Base-by-base conservation (phyloP, 768 basidiomycete species). In the Polyporus arcularius region DNA sequence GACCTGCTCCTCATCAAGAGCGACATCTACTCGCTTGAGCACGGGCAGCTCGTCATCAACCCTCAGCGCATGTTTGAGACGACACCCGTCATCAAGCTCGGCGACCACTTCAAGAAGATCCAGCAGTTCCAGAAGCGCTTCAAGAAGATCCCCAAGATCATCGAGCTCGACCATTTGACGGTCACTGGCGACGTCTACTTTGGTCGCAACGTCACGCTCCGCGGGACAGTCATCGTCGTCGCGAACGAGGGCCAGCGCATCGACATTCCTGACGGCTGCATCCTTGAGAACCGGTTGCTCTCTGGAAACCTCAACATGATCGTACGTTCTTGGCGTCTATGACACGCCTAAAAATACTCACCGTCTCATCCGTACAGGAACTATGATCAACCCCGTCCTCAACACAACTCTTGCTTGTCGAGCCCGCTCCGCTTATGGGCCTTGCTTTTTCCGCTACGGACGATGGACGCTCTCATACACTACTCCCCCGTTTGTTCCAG, bases 101-200 rank as follows among this genome's bases (percentile, higher is more conserved):
- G 95, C 47, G 93, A 95, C 74, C 90, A 92, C 73, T 97, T 98
- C 86, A 97, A 96, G 83, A 96, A 93, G 88, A 90, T 92, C 60
- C 84, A 85, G 67, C 83, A 93, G 72, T 96, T 96, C 82, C 91
- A 95, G 79, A 92, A 92, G 75, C 88, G 94, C 52, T 96, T 98
- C 86, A 92, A 93, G 82, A 91, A 89, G 74, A 95, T 96, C 67
- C 95, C 95, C 35, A 85, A 85, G 70, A 90, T 97, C 65, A 76
- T 92, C 62, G 95, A 97, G 71, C 80, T 96, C 65, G 96, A 97
- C 74, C 95, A 97, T 76, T 81, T 97, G 75, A 97, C 96, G 10
- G 92, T 97, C 42, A 87, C 90, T 45, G 94, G 93, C 43, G 92
- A 96, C 73, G 92, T 96, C 32, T 86, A 87, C 79, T 94, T 96